Evolutionary conservation across 352 stramenopile genomes (phyloP), one percentile per base, ranked within the genome.

Genomic region (Globisporangium splendens): DNA sequence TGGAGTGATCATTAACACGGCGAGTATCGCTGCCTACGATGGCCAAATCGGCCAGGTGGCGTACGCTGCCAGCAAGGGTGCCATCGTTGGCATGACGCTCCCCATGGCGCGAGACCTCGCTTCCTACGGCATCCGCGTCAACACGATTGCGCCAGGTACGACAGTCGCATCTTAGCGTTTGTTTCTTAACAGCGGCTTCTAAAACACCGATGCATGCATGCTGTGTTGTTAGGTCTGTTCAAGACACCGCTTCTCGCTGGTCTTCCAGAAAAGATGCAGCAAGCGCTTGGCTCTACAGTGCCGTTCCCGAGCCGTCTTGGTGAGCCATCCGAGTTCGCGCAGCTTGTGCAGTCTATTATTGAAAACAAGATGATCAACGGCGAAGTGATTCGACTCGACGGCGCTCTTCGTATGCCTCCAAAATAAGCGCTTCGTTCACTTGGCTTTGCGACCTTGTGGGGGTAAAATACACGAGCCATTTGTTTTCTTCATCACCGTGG

Each of bases 291-390:
- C 20, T 69, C 83, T 38, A 96, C 79, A 11, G 96, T 99, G 63
- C 97, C 96, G n/a, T 98, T 98, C 71, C 97, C 97, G 17, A 92
- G 83, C 54, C 82, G 97, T 43, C 75, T 99, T 13, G 97, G 97
- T 17, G 80, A 96, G 39, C 96, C 97, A 14, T 81, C 96, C 54
- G 96, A 99, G 70, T 99, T 96, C 73, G 96, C 94, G 12, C 82
- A 97, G 58, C 77, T 99, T 35, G 96, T 97, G 50, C 88, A 96
- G 54, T 67, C 79, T 21, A 99, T 99, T 67, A 89, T 99, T 56
- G 84, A 97, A 58, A 99, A 99, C 83, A 91, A 89, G 59, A 98
- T 99, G 91, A 76, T 99, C 46, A 99, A 99, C 68, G 97, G 97
- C 53, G 96, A 99, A 74, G 90, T 94, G 1, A 99, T 99, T 69